Base-by-base conservation (phyloP, 306 rosid species). In the Trifolium dubium region DNA sequence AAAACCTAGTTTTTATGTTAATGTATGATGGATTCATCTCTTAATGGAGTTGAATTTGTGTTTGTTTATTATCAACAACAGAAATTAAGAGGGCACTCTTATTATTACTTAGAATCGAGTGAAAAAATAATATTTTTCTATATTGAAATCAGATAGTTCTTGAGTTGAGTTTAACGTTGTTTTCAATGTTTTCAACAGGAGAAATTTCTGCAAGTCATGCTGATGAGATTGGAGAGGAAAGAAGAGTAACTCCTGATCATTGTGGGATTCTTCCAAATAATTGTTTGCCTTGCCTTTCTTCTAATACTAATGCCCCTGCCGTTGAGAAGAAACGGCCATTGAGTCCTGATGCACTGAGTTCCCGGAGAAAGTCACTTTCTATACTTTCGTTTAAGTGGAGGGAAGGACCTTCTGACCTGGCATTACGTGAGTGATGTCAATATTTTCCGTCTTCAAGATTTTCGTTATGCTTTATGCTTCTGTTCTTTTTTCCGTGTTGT, bases 301-400 rank as follows among this genome's bases (percentile, higher is more conserved):
- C 93, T 14, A 83, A 92, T 14, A 83, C 93, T 23, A 73, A 58
- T 78, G 82, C 80, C 59, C 65, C 76, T 61, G 64, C 83, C 3
- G 55, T 78, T 9, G 97, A 88, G 39, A 91, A 72, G 54, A 90
- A 73, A 77, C 86, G 87, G 83, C 77, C 89, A 17, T 6, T 59
- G 19, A 89, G 88, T 71, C 88, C 92, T 6, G 88, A 86, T 4
- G 51, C 86, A 6, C 75, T 86, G 7, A 84, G 41, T 80, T 81
- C 89, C 1, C 75, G 88, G 67, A 88, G 82, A 67, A 94, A 81
- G 60, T 66, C 80, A 1, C 81, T 85, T 37, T 87, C 92, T 4
- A 93, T 77, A 71, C 87, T 86, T 30, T 94, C 99, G n/a, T 94
- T 92, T 67, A 94, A 94, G 81, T 85, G 84, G 86, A 87, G 77